Evolutionary conservation across 495 filamentous ascomycete species (phyloP).

Genomic region (Penicillium lividum): DNA sequence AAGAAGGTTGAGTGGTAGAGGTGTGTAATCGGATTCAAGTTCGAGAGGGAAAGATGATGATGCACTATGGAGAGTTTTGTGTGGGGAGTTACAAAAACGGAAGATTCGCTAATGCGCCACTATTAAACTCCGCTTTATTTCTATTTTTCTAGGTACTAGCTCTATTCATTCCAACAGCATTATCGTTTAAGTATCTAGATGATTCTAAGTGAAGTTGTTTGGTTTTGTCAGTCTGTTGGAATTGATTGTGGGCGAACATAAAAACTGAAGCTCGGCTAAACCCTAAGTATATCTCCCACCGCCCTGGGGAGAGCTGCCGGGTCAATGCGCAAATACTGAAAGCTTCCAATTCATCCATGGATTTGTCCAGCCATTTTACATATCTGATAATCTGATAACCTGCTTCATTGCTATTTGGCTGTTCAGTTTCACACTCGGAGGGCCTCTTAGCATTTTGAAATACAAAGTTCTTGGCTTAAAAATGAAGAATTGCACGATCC

Average conservation of each 20-base stretch:
- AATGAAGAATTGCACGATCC: too few species aligned
- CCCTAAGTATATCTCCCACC: conserved; percentile 31
- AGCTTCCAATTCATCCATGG: too few species aligned
- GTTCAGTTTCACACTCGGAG: too few species aligned
- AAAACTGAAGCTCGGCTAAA: conserved; percentile 42
- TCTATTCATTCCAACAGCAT: background rate
- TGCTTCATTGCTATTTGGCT: too few species aligned
- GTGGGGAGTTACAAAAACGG: conserved; percentile 19
- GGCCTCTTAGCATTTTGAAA: too few species aligned
- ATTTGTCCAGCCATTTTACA: too few species aligned
- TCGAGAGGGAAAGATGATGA: conserved; percentile 9
- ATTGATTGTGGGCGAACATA: conserved; percentile 29
- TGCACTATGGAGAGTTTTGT: conserved; percentile 14
- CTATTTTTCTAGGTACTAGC: background rate
- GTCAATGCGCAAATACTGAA: background rate
- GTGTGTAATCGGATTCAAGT: conserved; percentile 3
- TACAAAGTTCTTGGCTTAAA: too few species aligned
- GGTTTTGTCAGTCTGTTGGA: background rate
- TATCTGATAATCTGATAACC: too few species aligned
- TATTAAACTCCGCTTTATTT: background rate
- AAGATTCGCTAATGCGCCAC: conserved; percentile 11
- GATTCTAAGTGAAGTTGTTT: background rate
- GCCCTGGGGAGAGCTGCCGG: background rate
- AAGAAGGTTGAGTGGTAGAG: background rate
- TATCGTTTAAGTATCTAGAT: background rate